Evolutionary conservation across 129 eudicot species (phyloP).

Genomic region (carrot (Daucus carota)): DH1_v3.0 NC_030381.2:32327001-32327500

Average conservation of each 20-base stretch:
- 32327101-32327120: background rate
- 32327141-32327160: background rate
- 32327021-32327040: background rate
- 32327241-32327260: background rate
- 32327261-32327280: background rate
- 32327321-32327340: too few species aligned
- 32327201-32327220: background rate
- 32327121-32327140: background rate
- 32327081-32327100: background rate
- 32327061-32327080: conserved; percentile 5
- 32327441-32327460: too few species aligned
- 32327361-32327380: too few species aligned
- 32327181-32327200: background rate
- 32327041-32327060: background rate
- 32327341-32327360: too few species aligned
- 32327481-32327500: too few species aligned
- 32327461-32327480: too few species aligned
- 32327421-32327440: too few species aligned
- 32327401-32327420: too few species aligned
- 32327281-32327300: background rate
- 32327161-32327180: background rate
- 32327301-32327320: background rate
- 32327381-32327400: too few species aligned
- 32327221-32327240: background rate
- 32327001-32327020: background rate